Percentiles rank a stretch among this genome's conserved stretches.
phyloP scores from a whole-genome alignment of 257 asterid species.

The Solanum gracilifrons region DNA sequence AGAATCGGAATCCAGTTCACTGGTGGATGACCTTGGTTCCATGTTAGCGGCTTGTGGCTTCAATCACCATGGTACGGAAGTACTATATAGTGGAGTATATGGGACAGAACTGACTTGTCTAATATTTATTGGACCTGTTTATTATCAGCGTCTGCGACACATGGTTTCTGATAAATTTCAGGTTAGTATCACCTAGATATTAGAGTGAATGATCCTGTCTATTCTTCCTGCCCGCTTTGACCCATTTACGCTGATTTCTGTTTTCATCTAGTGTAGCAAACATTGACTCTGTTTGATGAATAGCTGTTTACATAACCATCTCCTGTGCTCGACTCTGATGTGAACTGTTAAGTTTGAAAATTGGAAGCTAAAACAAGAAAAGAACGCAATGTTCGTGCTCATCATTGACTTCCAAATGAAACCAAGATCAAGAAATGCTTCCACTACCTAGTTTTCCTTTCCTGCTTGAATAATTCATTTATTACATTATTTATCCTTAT shows the following conservation, averaged over 20 bases:
- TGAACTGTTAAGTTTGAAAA: neutral
- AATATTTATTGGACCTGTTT: slow-evolving; percentile 93
- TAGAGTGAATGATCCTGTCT: neutral
- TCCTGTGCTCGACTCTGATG: neutral
- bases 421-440: neutral
- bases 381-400: neutral
- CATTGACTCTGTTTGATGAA: neutral
- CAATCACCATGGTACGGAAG: slow-evolving; percentile 83
- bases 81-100: slow-evolving; percentile 81
- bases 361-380: neutral
- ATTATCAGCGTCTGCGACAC: slow-evolving; percentile 94
- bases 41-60: slow-evolving; percentile 58
- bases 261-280: neutral
- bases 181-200: slow-evolving; percentile 26
- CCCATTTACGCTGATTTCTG: neutral
- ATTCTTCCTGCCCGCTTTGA: neutral
- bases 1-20: slow-evolving; percentile 43
- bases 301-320: neutral
- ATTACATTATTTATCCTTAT: neutral
- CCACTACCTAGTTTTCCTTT: neutral
- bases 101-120: slow-evolving; percentile 88
- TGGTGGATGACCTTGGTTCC: slow-evolving; percentile 80
- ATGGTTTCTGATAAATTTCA: slow-evolving; percentile 98
- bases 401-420: neutral
- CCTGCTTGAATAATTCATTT: neutral